Percentiles rank a stretch among this genome's conserved stretches.
phyloP scores from a whole-genome alignment of 2,329 filamentous ascomycete species.

The Aspergillus hiratsukae region DNA sequence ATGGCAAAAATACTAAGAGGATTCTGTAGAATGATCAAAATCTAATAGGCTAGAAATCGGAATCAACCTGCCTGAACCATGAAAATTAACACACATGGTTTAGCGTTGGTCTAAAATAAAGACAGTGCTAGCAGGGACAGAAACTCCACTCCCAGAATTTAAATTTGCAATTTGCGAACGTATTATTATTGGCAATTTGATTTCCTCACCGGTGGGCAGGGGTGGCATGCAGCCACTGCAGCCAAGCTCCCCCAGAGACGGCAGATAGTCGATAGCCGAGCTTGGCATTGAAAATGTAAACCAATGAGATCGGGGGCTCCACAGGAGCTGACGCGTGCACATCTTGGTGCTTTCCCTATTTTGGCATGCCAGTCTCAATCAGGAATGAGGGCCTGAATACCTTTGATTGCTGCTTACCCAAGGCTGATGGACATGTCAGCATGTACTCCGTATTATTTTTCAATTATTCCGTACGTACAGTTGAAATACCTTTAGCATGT shows the following conservation, averaged over 20 bases:
- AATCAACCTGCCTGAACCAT: background rate
- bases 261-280: constrained; percentile 39
- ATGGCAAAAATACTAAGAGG: background rate
- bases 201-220: background rate
- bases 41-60: background rate
- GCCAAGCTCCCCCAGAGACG: constrained; percentile 17
- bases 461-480: background rate
- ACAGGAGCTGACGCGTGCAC: constrained; percentile 34
- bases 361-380: constrained; percentile 4
- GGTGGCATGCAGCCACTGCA: background rate
- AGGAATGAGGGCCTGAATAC: background rate
- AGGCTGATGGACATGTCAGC: constrained; percentile 1
- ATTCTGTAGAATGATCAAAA: background rate
- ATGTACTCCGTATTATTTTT: background rate
- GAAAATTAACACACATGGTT: background rate
- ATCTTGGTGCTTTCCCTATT: constrained; percentile 16
- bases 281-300: constrained; percentile 27
- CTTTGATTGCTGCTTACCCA: background rate
- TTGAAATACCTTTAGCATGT: background rate
- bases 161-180: background rate
- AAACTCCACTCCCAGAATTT: background rate
- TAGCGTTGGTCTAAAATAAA: background rate
- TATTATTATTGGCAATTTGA: background rate
- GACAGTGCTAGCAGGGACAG: background rate
- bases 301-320: constrained; percentile 22